Evolutionary conservation across 2,329 filamentous ascomycete species (phyloP), one percentile per base, ranked within the genome.

Genomic region (Neodidymelliopsis sp.): DNA sequence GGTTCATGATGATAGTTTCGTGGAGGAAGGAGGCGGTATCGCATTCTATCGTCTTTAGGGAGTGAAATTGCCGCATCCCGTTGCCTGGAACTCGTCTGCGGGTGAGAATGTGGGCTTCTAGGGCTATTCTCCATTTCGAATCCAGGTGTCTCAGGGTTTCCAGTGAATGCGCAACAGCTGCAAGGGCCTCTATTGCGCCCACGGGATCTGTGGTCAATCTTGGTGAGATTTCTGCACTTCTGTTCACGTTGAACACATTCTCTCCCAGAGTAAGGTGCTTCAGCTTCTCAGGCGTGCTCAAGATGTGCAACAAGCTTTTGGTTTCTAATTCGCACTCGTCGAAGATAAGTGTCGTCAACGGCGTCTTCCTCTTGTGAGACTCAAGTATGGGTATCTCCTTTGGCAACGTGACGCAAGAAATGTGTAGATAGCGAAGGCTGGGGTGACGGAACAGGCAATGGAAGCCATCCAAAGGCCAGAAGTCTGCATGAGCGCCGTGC

Each of bases 381-480:
- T 55, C 51, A 6, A 72, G 59, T 12, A 59, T 41, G 1, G 57
- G 54, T 2, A 71, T 33, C 4, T 55, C 54, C 1, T 38, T 15
- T 2, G 61, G 58, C 7, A 71, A 55, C 6, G 54, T 57, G 12
- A 70, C 42, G 46, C 69, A 72, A 3, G 70, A 73, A 3, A 69
- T 29, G 28, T 72, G 68, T 7, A 73, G 57, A 30, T 62, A 50
- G 2, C 63, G 65, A 2, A 73, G 63, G 13, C 55, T 59, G 1
- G 70, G 69, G 40, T 73, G 70, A 16, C 60, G 66, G 40, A 73
- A 72, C 10, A 73, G 58, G 31, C 65, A 70, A 46, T 70, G 60
- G 35, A 64, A 71, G 20, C 53, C 59, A 13, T 59, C 56, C 4
- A 73, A 60, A 6, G 58, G 38, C 68, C 68, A 73, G 43, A 70